Evolutionary conservation across 208 protist genomes (phyloP).

Genomic region (Polymyxa betae): DNA sequence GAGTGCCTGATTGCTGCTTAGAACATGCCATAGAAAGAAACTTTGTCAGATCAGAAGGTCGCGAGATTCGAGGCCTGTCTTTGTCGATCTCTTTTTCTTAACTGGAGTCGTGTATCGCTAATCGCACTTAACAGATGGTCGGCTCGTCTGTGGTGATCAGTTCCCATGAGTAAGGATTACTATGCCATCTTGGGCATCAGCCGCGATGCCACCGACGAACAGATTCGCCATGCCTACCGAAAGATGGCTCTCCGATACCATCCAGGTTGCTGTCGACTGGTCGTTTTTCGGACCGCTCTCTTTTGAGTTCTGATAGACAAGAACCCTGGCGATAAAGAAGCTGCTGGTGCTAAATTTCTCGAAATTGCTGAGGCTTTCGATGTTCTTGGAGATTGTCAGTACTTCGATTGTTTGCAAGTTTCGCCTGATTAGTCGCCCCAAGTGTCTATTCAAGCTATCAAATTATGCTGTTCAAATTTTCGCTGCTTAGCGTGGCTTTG

Average conservation of each 20-base stretch:
- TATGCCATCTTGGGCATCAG: slow-evolving; percentile 22
- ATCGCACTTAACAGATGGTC: no score
- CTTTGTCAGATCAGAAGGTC: no score
- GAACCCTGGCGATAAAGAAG: slow-evolving; percentile 35
- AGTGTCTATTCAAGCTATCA: no score
- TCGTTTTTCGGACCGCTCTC: background rate
- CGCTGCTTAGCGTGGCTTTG: no score
- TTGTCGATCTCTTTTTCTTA: no score
- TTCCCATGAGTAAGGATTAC: no score
- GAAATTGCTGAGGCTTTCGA: slow-evolving; percentile 43
- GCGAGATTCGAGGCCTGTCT: no score
- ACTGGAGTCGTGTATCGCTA: no score
- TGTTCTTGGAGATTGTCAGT: slow-evolving; percentile 33
- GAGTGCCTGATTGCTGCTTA: no score
- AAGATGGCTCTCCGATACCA: slow-evolving; percentile 25
- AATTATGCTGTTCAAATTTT: no score
- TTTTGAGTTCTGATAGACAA: slow-evolving; percentile 6
- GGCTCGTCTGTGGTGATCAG: no score
- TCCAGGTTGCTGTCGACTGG: background rate
- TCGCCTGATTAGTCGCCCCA: background rate
- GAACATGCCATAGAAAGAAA: no score
- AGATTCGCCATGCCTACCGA: slow-evolving; percentile 4
- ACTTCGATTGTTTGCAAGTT: background rate
- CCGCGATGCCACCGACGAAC: slow-evolving; percentile 27
- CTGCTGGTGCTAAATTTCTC: background rate